Conservation (phyloP, 176 grass and related monocot species). For the Melocanna baccifera region DNA sequence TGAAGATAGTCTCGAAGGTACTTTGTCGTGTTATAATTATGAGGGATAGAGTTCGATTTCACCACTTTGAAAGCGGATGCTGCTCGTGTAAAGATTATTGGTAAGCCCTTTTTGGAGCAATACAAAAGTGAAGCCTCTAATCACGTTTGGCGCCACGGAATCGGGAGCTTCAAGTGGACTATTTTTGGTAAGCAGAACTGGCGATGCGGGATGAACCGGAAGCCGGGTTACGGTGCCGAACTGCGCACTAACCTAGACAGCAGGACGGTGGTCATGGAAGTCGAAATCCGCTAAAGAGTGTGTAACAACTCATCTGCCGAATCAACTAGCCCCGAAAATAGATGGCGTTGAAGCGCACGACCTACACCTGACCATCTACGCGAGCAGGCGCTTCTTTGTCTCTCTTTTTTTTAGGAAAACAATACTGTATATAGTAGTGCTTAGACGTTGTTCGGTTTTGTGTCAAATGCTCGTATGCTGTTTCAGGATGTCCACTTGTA, state of each 20-base stretch:
- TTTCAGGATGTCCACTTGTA: neutral
- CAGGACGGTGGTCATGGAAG: too few species aligned
- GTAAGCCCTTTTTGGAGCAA: slow-evolving; percentile 33
- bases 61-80: slow-evolving; percentile 58
- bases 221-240: slow-evolving; percentile 60
- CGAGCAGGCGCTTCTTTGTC: neutral
- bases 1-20: slow-evolving; percentile 61
- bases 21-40: slow-evolving; percentile 59
- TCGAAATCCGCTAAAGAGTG: slow-evolving; percentile 2
- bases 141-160: too few species aligned
- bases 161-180: slow-evolving; percentile 58
- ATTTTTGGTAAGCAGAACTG: slow-evolving; percentile 81
- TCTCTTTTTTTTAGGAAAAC: too few species aligned
- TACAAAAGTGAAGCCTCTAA: slow-evolving; percentile 27
- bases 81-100: slow-evolving; percentile 82
- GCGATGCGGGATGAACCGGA: slow-evolving; percentile 68
- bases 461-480: neutral
- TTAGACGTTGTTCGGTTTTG: neutral
- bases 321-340: neutral
- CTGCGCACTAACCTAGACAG: slow-evolving; percentile 53
- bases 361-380: too few species aligned
- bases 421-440: neutral
- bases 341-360: too few species aligned
- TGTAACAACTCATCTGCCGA: neutral
- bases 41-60: slow-evolving; percentile 66